Conservation (phyloP, 768 basidiomycete species). For the Mycena latifolia region DNA sequence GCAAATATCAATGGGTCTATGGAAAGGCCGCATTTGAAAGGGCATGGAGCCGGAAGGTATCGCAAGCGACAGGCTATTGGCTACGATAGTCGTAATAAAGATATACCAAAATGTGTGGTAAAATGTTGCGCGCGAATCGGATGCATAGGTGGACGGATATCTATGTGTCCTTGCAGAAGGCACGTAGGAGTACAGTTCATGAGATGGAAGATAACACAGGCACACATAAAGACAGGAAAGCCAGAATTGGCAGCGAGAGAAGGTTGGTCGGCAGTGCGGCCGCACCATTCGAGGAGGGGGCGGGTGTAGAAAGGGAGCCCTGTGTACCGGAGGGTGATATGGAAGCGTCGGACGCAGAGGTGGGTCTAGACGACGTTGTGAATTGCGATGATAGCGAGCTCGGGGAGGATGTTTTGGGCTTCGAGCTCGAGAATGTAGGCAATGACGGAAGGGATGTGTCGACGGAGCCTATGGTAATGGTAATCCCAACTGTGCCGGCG, state of each 20-base stretch:
- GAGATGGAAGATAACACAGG: constrained; percentile 14
- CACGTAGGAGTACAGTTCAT: constrained; percentile 29
- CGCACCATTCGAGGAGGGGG: background rate
- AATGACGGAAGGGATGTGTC: constrained; percentile 39
- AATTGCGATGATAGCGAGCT: constrained; percentile 29
- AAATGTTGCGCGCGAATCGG: constrained; percentile 14
- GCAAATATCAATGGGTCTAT: no score
- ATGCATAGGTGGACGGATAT: no score
- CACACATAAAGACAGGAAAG: constrained; percentile 29
- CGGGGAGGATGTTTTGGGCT: constrained; percentile 14
- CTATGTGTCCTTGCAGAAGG: constrained; percentile 12
- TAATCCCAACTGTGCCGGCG: constrained; percentile 54
- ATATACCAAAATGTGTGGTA: constrained; percentile 22
- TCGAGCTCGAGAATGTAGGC: constrained; percentile 29
- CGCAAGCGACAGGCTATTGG: background rate
- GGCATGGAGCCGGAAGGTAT: constrained; percentile 1
- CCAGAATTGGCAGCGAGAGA: constrained; percentile 23
- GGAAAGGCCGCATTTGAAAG: constrained; percentile 3
- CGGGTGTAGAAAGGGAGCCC: background rate
- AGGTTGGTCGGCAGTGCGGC: background rate
- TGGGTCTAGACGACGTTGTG: constrained; percentile 23
- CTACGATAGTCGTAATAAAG: background rate
- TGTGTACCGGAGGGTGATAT: constrained; percentile 10
- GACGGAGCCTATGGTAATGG: constrained; percentile 53
- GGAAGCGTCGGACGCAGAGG: constrained; percentile 12